Percentiles rank a stretch among this genome's conserved stretches.
Evolutionary conservation across 768 basidiomycete species (phyloP).

Genomic region (Suillus occidentalis): DNA sequence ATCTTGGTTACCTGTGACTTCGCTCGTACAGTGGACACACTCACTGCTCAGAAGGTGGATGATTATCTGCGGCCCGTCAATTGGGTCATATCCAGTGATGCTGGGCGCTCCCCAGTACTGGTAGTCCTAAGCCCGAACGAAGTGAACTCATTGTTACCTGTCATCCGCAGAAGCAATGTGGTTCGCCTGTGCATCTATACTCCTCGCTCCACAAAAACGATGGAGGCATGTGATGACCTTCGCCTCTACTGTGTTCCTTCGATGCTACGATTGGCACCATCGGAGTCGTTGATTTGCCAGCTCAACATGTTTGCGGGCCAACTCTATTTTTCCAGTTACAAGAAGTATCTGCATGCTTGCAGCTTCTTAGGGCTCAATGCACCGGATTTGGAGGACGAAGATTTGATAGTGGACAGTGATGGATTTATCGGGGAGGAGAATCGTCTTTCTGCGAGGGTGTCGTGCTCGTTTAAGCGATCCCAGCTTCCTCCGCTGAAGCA

Average conservation of each 20-base stretch:
- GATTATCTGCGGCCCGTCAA: constrained; percentile 30
- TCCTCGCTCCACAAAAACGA: constrained; percentile 35
- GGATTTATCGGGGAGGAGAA: not conserved
- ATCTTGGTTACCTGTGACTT: constrained; percentile 22
- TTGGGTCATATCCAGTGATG: constrained; percentile 25
- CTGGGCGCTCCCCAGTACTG: constrained; percentile 21
- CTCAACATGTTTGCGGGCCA: constrained; percentile 5
- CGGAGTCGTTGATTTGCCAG: not conserved
- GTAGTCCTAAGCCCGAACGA: constrained; percentile 45
- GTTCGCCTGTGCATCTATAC: constrained; percentile 46
- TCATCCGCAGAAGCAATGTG: constrained; percentile 31
- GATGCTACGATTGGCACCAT: not conserved
- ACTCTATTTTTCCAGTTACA: not conserved
- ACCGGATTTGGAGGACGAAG: not conserved
- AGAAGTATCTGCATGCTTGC: not conserved
- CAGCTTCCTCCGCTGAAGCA: not conserved
- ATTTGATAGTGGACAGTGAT: not conserved
- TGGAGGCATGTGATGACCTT: constrained; percentile 38
- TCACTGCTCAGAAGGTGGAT: not conserved
- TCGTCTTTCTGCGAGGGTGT: not conserved
- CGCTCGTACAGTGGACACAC: constrained; percentile 9
- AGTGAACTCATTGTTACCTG: constrained; percentile 37
- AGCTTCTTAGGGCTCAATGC: not conserved
- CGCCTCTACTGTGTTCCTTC: constrained; percentile 10
- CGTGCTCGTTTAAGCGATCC: not conserved